phyloP scores from a whole-genome alignment of 192 early-diverging fungal species.

The Coemansia sp. region DNA sequence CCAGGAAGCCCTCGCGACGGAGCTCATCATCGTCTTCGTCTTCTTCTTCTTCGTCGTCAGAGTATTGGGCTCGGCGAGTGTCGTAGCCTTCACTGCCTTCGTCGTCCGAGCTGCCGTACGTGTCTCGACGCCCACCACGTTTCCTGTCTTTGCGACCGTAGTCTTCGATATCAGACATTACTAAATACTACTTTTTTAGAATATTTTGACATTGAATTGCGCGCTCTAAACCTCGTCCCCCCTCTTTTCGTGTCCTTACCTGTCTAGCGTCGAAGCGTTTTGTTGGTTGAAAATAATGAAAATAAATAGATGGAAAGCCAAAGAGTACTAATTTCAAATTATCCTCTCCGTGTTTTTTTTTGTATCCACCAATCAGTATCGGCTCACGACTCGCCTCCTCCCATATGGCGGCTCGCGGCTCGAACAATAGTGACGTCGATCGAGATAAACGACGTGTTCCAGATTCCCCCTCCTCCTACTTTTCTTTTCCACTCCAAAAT shows the following conservation, averaged over 20 bases:
- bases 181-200: neutral
- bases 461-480: neutral
- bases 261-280: neutral
- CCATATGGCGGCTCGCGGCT: neutral
- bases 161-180: conserved; percentile 44
- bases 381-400: neutral
- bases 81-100: conserved; percentile 56
- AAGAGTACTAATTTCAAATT: too few relatives aligned
- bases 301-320: neutral
- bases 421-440: too few relatives aligned
- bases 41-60: conserved; percentile 57
- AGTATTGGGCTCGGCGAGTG: conserved; percentile 27
- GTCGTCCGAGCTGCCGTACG: conserved; percentile 50
- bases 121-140: conserved; percentile 12
- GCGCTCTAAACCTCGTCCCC: neutral
- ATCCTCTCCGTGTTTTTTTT: neutral
- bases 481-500: neutral
- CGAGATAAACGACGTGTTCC: too few relatives aligned
- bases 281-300: neutral
- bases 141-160: conserved; percentile 2
- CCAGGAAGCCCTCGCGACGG: conserved; percentile 68
- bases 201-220: neutral
- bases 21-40: conserved; percentile 62
- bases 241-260: neutral
- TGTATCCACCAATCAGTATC: neutral